A percentile compares a stretch with the other conserved stretches of the same genome.
Evolutionary conservation across 106 monocot genomes (phyloP).

Genomic region (Dioscorea zingiberensis): DNA sequence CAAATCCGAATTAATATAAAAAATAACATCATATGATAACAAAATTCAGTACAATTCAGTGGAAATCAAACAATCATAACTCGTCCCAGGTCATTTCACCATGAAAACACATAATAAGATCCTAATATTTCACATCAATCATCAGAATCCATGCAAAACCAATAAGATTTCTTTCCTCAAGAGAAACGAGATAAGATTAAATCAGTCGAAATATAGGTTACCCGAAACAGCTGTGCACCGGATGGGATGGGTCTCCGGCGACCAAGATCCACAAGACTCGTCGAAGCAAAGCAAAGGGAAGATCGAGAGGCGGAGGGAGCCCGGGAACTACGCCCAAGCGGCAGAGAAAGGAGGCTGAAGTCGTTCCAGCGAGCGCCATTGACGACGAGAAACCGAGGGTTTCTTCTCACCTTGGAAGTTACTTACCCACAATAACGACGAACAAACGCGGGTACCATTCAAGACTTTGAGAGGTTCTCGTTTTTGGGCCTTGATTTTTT

Average conservation of each 20-base stretch:
- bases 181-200: not conserved
- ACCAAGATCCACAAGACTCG: not conserved
- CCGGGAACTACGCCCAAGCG: slow-evolving; percentile 2
- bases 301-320: not conserved
- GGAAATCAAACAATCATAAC: too few species aligned
- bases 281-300: slow-evolving; percentile 5
- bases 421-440: not conserved
- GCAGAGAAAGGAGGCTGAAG: slow-evolving; percentile 4
- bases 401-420: not conserved
- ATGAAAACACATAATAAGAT: not conserved
- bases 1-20: too few species aligned
- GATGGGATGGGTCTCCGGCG: slow-evolving; percentile 21
- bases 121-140: not conserved
- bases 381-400: not conserved
- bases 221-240: slow-evolving; percentile 37
- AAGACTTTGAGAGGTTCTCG: not conserved
- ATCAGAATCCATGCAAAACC: not conserved
- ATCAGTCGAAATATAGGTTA: not conserved
- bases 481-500: not conserved
- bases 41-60: too few species aligned
- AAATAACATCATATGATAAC: too few species aligned
- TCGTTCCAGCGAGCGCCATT: slow-evolving; percentile 45
- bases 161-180: not conserved
- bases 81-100: not conserved
- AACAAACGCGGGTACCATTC: not conserved